Percentiles rank a stretch among this genome's conserved stretches.
Conservation (phyloP, 83 land plant species). For the Picea engelmannii region DNA sequence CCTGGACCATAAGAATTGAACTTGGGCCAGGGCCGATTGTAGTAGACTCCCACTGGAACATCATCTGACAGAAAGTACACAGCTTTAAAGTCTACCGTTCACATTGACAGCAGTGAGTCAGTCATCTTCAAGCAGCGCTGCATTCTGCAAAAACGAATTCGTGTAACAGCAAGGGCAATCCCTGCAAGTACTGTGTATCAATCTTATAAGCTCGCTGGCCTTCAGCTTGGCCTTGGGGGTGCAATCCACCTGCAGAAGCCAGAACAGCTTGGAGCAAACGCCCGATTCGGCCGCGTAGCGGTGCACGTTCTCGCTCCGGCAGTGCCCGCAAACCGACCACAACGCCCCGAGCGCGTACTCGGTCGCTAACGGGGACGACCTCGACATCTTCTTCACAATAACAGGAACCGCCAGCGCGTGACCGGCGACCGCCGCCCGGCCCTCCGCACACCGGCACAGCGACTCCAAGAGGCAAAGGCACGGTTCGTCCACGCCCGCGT, state of each 20-base stretch:
- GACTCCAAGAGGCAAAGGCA: constrained; percentile 49
- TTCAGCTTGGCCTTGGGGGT: constrained; percentile 47
- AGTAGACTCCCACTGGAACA: too few species aligned
- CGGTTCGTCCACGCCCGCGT: constrained; percentile 44
- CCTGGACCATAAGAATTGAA: too few species aligned
- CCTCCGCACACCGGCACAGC: constrained; percentile 25
- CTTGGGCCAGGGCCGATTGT: too few species aligned
- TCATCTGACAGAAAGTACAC: too few species aligned
- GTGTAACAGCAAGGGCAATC: constrained; percentile 18
- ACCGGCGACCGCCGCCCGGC: constrained; percentile 27
- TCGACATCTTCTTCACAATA: constrained; percentile 56
- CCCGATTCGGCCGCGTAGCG: constrained; percentile 52
- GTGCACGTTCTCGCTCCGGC: constrained; percentile 17
- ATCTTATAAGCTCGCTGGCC: constrained; percentile 54
- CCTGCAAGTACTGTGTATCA: constrained; percentile 31
- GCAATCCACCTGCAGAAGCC: constrained; percentile 65
- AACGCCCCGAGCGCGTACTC: constrained; percentile 43
- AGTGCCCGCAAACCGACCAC: constrained; percentile 39
- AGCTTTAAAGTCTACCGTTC: too few species aligned
- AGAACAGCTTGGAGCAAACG: constrained; percentile 59
- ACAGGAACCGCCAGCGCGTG: constrained; percentile 57
- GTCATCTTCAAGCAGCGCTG: constrained; percentile 7
- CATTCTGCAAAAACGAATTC: constrained; percentile 6
- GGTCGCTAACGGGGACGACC: constrained; percentile 53
- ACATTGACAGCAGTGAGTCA: background rate